A percentile compares a stretch with the other conserved stretches of the same genome.
Evolutionary conservation across 305 asterid genomes (phyloP).

Genomic region (Solanum hybrid): DNA sequence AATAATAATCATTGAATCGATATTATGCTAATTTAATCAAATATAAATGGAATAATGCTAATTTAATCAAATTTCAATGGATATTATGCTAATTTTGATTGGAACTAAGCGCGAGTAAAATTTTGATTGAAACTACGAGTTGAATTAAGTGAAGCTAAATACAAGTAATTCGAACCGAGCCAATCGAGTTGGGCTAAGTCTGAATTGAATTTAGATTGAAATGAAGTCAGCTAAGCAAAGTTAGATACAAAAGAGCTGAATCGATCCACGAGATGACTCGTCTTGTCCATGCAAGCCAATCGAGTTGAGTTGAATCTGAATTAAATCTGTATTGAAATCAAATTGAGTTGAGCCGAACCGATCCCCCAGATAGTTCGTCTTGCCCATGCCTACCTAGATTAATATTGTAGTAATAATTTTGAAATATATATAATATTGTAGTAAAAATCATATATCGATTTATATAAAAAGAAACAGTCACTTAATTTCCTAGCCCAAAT

Average conservation of each 20-base stretch:
- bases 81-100: neutral
- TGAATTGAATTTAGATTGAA: neutral
- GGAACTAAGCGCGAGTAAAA: neutral
- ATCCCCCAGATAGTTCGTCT: neutral
- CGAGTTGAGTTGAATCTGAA: neutral
- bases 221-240: neutral
- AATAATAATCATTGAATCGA: neutral
- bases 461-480: neutral
- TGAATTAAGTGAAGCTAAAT: neutral
- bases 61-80: neutral
- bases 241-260: neutral
- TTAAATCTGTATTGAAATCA: neutral
- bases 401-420: no score
- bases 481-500: neutral
- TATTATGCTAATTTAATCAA: neutral
- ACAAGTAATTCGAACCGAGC: neutral
- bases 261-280: neutral
- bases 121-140: neutral
- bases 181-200: neutral
- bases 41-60: no score
- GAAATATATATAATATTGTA: neutral
- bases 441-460: neutral
- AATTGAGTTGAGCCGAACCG: neutral
- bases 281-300: neutral
- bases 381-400: neutral